These are phyloP conservation scores for Penicillium corylophilum DNA, from an alignment of 2,329 filamentous ascomycete species.

Conservation along the genomic window DNA sequence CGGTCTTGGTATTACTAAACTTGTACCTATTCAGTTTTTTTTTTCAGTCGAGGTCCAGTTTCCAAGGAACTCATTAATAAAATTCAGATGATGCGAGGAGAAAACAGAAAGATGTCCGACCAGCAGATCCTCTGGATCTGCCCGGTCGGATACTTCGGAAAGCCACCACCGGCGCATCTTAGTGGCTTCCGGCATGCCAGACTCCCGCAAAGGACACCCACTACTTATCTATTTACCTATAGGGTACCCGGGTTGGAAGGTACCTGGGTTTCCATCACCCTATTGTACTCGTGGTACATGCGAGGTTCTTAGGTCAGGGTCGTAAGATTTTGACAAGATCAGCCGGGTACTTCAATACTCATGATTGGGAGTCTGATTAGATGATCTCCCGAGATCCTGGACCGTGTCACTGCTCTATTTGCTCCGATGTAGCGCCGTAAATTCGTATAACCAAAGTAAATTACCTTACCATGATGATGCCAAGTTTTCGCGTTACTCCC, in stretches of 20 bases:
- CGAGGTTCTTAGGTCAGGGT: neutral
- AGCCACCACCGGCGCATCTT: conserved; percentile 3
- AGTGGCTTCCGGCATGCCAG: conserved; percentile 11
- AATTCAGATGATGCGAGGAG: neutral
- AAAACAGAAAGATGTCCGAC: neutral
- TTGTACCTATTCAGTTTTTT: conserved; percentile 2
- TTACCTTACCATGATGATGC: conserved; percentile 3
- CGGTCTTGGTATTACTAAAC: neutral
- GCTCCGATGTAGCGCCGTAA: neutral
- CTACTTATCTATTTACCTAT: neutral
- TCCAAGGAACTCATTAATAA: neutral
- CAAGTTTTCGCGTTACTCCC: conserved; percentile 9
- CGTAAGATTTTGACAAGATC: neutral
- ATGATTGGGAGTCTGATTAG: neutral
- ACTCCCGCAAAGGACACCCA: neutral
- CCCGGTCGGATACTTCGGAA: conserved; percentile 20
- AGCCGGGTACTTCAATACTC: neutral
- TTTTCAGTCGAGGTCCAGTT: neutral
- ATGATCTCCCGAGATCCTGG: conserved; percentile 11
- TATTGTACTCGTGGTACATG: neutral
- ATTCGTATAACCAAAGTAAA: neutral
- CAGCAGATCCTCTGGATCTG: conserved; percentile 5
- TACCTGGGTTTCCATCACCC: neutral
- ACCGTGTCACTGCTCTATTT: conserved; percentile 15
- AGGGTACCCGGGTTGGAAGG: neutral